phyloP scores from a whole-genome alignment of 2,329 filamentous ascomycete genomes.

The Monosporascus sp. region DNA sequence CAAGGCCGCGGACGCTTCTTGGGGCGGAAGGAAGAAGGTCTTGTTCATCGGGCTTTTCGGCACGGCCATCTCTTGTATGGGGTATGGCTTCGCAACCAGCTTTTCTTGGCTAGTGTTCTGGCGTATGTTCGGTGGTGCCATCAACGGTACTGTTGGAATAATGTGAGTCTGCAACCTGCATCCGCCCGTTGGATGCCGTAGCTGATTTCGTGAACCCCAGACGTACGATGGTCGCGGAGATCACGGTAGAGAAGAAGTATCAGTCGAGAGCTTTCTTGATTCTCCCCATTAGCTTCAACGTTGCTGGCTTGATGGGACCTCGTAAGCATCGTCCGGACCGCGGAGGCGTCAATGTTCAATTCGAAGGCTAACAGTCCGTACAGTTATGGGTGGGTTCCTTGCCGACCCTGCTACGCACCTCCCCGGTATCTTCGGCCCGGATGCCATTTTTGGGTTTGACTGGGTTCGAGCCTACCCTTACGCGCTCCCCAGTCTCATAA shows the following conservation, averaged over 20 bases:
- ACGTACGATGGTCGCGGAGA: conserved; percentile 44
- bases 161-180: conserved; percentile 30
- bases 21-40: conserved; percentile 62
- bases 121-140: conserved; percentile 56
- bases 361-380: conserved; percentile 4
- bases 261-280: conserved; percentile 44
- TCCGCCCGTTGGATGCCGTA: neutral
- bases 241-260: conserved; percentile 42
- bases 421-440: conserved; percentile 57
- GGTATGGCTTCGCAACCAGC: conserved; percentile 65
- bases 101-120: conserved; percentile 63
- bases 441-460: conserved; percentile 51
- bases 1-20: conserved; percentile 53
- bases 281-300: conserved; percentile 43
- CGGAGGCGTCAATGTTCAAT: neutral
- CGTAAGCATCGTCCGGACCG: conserved; percentile 24
- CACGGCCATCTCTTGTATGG: conserved; percentile 61
- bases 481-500: conserved; percentile 64
- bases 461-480: conserved; percentile 66
- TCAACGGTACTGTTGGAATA: conserved; percentile 46
- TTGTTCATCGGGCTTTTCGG: conserved; percentile 66
- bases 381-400: conserved; percentile 59
- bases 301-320: conserved; percentile 40
- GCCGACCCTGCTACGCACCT: conserved; percentile 61
- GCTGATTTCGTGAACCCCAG: conserved; percentile 16